Percentiles rank a stretch among this genome's conserved stretches.
These are phyloP conservation scores for Penicillium expansum DNA, from an alignment of 2,329 filamentous ascomycete genomes.

Conservation along the genomic window DNA sequence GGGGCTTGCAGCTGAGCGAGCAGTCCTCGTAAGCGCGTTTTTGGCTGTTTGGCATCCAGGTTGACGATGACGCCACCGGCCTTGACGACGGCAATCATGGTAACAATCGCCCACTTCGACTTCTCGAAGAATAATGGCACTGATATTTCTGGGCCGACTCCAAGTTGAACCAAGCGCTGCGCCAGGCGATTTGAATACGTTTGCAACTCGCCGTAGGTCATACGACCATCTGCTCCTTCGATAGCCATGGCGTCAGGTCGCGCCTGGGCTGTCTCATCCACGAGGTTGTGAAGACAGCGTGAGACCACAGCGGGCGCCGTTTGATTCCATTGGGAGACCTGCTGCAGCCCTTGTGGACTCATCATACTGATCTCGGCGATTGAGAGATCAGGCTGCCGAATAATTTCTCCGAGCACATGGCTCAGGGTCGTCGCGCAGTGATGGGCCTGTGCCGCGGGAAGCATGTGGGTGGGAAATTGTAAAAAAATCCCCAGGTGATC, in stretches of 20 bases:
- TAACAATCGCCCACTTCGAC: not conserved
- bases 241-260: not conserved
- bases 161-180: not conserved
- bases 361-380: not conserved
- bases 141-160: not conserved
- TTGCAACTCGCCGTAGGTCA: not conserved
- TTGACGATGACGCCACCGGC: not conserved
- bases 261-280: not conserved
- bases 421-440: slow-evolving; percentile 3
- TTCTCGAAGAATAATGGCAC: not conserved
- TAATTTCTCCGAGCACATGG: slow-evolving; percentile 1
- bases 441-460: slow-evolving; percentile 1
- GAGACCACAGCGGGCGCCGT: not conserved
- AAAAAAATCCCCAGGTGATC: not conserved
- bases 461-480: not conserved
- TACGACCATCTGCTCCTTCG: not conserved
- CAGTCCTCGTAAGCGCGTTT: not conserved
- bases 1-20: not conserved
- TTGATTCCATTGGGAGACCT: slow-evolving; percentile 1
- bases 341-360: not conserved
- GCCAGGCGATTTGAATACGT: not conserved
- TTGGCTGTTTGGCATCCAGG: not conserved
- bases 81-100: not conserved
- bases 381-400: not conserved
- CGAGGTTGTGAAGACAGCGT: not conserved